phyloP scores from a whole-genome alignment of 2,329 filamentous ascomycete genomes.

The Teratosphaeria pseudoeucalypti region DNA sequence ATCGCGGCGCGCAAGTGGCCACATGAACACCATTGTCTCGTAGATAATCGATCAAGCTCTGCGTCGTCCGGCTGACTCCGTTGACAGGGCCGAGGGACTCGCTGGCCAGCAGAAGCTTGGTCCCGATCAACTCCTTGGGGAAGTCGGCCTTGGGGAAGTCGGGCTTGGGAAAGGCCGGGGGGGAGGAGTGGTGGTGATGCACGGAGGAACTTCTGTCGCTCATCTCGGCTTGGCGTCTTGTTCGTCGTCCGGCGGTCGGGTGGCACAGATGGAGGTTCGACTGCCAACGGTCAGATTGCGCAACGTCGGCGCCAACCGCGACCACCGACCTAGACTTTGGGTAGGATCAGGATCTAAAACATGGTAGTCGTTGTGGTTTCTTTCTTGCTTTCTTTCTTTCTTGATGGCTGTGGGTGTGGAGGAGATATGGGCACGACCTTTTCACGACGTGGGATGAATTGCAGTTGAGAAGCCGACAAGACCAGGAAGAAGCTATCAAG shows the following conservation, averaged over 20 bases:
- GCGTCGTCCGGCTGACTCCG: slow-evolving; percentile 60
- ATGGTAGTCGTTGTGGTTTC: neutral
- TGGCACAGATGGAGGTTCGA: neutral
- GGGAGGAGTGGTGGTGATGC: neutral
- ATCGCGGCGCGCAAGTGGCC: slow-evolving; percentile 54
- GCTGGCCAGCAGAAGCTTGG: slow-evolving; percentile 56
- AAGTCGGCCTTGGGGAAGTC: slow-evolving; percentile 2
- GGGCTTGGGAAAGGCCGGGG: neutral
- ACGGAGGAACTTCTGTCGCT: neutral
- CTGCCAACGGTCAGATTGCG: neutral
- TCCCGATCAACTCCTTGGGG: slow-evolving; percentile 32
- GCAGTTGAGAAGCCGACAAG: neutral
- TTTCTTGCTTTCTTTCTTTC: neutral
- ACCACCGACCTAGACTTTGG: neutral
- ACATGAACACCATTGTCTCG: slow-evolving; percentile 54
- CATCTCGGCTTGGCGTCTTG: neutral
- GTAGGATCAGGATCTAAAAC: neutral
- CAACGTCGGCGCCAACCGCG: neutral
- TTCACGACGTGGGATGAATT: neutral
- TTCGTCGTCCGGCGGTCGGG: no score
- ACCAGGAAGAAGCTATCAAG: neutral
- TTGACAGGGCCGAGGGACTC: slow-evolving; percentile 65
- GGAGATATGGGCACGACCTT: neutral
- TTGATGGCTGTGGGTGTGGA: neutral
- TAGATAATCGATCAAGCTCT: slow-evolving; percentile 59